Percentiles rank a stretch among this genome's conserved stretches.
phyloP scores from a whole-genome alignment of 805 yeast species.

The Kodamaea fukazawae region DNA sequence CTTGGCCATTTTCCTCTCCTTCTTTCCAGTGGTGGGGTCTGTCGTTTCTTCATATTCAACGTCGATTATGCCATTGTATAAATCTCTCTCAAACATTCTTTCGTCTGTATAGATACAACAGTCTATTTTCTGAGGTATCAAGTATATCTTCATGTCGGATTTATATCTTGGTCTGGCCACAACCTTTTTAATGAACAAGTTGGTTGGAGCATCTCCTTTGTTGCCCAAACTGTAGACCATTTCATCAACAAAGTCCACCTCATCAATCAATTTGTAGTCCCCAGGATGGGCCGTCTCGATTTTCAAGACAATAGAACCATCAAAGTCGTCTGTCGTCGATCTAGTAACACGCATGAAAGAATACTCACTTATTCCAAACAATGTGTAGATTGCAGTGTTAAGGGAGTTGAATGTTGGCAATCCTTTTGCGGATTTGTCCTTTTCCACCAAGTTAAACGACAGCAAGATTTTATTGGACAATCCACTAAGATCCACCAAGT shows the following conservation, averaged over 20 bases:
- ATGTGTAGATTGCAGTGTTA: slow-evolving; percentile 43
- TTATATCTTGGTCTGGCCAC: slow-evolving; percentile 64
- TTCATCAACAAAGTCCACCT: slow-evolving; percentile 40
- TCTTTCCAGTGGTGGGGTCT: not conserved
- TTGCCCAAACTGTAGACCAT: slow-evolving; percentile 39
- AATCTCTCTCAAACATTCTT: slow-evolving; percentile 51
- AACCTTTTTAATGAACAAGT: slow-evolving; percentile 52
- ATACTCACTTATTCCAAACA: slow-evolving; percentile 43
- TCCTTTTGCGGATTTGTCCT: slow-evolving; percentile 10
- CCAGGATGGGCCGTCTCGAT: slow-evolving; percentile 58
- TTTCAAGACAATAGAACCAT: slow-evolving; percentile 51
- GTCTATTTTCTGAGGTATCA: slow-evolving; percentile 42
- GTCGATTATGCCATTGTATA: slow-evolving; percentile 48
- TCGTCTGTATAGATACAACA: slow-evolving; percentile 46
- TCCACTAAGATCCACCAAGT: slow-evolving; percentile 35
- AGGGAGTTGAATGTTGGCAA: slow-evolving; percentile 41
- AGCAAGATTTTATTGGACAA: slow-evolving; percentile 38
- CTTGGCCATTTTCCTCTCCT: slow-evolving; percentile 2
- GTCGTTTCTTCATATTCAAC: slow-evolving; percentile 15
- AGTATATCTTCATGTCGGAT: slow-evolving; percentile 59
- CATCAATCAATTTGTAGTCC: slow-evolving; percentile 48
- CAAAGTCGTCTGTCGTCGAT: slow-evolving; percentile 50
- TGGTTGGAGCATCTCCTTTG: slow-evolving; percentile 42
- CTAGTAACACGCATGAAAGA: slow-evolving; percentile 52
- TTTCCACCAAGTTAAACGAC: slow-evolving; percentile 20